Conservation (phyloP, 2,329 filamentous ascomycete genomes). For the Calonectria honghensis region DNA sequence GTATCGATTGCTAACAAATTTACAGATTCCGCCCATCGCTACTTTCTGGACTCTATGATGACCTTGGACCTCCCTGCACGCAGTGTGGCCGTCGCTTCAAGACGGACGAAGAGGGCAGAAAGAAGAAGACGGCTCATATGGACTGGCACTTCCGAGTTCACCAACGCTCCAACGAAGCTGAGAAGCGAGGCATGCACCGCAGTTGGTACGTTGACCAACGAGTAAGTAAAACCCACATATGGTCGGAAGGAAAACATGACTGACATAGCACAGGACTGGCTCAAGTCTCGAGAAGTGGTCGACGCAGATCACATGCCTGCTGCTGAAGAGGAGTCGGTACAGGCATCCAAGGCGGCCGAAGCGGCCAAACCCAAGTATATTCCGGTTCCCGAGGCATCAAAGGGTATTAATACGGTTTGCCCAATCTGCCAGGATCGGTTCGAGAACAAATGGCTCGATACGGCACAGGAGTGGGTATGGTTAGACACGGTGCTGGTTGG, state of each 20-base stretch:
- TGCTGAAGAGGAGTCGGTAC: slow-evolving; percentile 58
- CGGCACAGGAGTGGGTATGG: slow-evolving; percentile 98
- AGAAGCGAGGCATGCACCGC: slow-evolving; percentile 90
- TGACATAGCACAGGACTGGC: slow-evolving; percentile 83
- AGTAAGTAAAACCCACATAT: slow-evolving; percentile 68
- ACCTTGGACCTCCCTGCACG: slow-evolving; percentile 89
- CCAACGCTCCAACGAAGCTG: slow-evolving; percentile 88
- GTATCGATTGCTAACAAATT: slow-evolving; percentile 40
- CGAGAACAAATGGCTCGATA: slow-evolving; percentile 92
- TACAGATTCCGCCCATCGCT: slow-evolving; percentile 83
- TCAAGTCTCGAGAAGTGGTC: slow-evolving; percentile 86
- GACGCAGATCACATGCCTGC: slow-evolving; percentile 74
- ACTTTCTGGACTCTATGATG: slow-evolving; percentile 84
- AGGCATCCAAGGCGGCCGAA: slow-evolving; percentile 61
- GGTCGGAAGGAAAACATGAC: slow-evolving; percentile 29
- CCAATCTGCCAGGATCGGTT: slow-evolving; percentile 98
- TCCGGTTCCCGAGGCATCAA: slow-evolving; percentile 86
- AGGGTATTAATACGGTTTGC: slow-evolving; percentile 85
- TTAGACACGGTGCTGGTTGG: slow-evolving; percentile 89
- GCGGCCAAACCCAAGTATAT: slow-evolving; percentile 80
- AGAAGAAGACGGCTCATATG: slow-evolving; percentile 92
- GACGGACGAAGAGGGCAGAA: slow-evolving; percentile 84
- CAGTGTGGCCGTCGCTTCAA: slow-evolving; percentile 94
- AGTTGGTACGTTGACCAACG: slow-evolving; percentile 96
- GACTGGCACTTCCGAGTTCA: slow-evolving; percentile 99